Evolutionary conservation across 2,329 filamentous ascomycete genomes (phyloP).

Genomic region (Phialocephala sp.): DNA sequence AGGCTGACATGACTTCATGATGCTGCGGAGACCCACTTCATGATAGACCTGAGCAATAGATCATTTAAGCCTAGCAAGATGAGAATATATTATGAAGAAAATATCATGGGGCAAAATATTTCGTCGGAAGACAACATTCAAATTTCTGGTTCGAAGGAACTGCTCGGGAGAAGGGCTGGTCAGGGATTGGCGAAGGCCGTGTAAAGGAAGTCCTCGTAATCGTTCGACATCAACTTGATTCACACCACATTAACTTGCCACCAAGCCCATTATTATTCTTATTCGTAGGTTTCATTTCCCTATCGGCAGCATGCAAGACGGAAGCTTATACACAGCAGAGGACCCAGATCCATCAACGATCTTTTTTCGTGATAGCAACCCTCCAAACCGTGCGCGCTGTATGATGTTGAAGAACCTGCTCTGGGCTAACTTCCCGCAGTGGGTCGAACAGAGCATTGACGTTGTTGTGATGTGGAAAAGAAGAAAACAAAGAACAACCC

Average conservation of each 20-base stretch:
- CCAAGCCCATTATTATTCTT: constrained; percentile 19
- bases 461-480: constrained; percentile 28
- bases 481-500: constrained; percentile 26
- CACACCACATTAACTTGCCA: constrained; percentile 12
- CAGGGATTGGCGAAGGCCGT: background rate
- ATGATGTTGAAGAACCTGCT: constrained; percentile 35
- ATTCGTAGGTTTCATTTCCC: constrained; percentile 42
- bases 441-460: constrained; percentile 44
- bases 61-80: no score
- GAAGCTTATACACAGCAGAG: constrained; percentile 43
- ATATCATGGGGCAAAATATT: no score
- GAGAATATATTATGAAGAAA: no score
- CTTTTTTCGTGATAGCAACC: constrained; percentile 39
- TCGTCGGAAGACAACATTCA: no score
- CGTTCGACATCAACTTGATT: constrained; percentile 1
- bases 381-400: constrained; percentile 39
- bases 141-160: no score
- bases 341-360: constrained; percentile 39
- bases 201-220: constrained; percentile 4
- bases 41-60: background rate
- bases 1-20: constrained; percentile 18
- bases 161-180: no score
- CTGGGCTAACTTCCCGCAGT: constrained; percentile 39
- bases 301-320: constrained; percentile 42
- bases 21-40: background rate